Percentiles rank a stretch among this genome's conserved stretches.
Evolutionary conservation across 2,329 filamentous ascomycete species (phyloP).

Genomic region (Anthostomella pinea): DNA sequence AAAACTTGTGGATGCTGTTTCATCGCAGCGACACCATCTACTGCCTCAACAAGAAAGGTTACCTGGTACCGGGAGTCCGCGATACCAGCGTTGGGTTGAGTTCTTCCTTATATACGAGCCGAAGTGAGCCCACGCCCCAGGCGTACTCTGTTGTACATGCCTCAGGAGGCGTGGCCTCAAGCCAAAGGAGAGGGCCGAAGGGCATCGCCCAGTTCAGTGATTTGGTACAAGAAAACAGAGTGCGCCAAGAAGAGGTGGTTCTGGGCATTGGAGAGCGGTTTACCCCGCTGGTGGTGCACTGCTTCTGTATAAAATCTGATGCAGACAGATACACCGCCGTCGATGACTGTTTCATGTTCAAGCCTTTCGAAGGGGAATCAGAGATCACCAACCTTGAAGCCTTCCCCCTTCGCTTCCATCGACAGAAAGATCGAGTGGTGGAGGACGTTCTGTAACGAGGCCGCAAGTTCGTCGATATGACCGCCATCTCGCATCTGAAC

Average conservation of each 20-base stretch:
- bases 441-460: slow-evolving; percentile 12
- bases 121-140: too few relatives aligned
- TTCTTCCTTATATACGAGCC: too few relatives aligned
- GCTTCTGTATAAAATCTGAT: slow-evolving; percentile 27
- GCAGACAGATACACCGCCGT: slow-evolving; percentile 20
- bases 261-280: slow-evolving; percentile 3
- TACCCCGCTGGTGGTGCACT: slow-evolving; percentile 15
- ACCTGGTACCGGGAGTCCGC: slow-evolving; percentile 1
- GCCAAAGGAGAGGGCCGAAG: too few relatives aligned
- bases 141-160: too few relatives aligned
- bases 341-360: slow-evolving; percentile 22
- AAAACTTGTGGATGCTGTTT: slow-evolving; percentile 30
- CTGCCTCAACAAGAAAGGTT: slow-evolving; percentile 9
- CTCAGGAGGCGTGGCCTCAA: too few relatives aligned
- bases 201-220: too few relatives aligned
- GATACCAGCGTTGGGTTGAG: slow-evolving; percentile 5
- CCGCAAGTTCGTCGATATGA: slow-evolving; percentile 20
- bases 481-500: slow-evolving; percentile 24
- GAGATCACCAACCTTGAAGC: slow-evolving; percentile 23
- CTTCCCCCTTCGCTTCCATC: slow-evolving; percentile 22
- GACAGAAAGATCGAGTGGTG: slow-evolving; percentile 2
- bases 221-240: not conserved
- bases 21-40: slow-evolving; percentile 17
- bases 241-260: slow-evolving; percentile 1
- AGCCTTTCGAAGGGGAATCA: slow-evolving; percentile 24